phyloP scores from a whole-genome alignment of 768 basidiomycete genomes.

The Austroboletus eburneus region DNA sequence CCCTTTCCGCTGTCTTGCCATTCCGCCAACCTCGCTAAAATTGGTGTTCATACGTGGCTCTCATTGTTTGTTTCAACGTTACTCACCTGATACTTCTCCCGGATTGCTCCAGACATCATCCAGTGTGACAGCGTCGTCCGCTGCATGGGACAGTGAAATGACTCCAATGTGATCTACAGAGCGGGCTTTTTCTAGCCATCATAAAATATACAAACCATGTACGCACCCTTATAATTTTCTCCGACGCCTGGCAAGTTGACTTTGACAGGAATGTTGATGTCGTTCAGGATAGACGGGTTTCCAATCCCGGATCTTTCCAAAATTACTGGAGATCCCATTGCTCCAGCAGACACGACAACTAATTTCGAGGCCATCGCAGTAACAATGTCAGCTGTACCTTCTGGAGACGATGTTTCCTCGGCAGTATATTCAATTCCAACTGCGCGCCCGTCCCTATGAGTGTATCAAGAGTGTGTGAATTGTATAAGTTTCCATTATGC shows the following conservation, averaged over 20 bases:
- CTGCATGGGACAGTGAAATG: no score
- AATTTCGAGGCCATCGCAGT: no score
- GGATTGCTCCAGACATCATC: no score
- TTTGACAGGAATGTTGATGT: constrained; percentile 24
- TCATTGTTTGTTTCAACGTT: constrained; percentile 12
- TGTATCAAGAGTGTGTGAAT: no score
- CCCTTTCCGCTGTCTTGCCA: constrained; percentile 39
- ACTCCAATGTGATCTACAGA: constrained; percentile 40
- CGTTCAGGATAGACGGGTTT: constrained; percentile 34
- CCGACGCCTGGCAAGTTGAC: constrained; percentile 69
- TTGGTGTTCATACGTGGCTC: neutral
- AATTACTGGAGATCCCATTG: constrained; percentile 54
- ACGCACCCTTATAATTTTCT: constrained; percentile 62
- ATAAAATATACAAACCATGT: no score
- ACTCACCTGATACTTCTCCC: constrained; percentile 36
- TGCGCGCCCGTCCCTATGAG: no score
- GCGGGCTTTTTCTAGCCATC: no score
- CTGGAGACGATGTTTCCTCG: no score
- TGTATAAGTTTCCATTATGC: no score
- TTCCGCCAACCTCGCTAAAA: constrained; percentile 26
- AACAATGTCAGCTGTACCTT: constrained; percentile 11
- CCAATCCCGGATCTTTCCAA: constrained; percentile 72
- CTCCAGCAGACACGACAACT: constrained; percentile 50
- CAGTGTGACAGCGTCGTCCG: no score
- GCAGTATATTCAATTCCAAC: constrained; percentile 33